Evolutionary conservation across 164 flowering plant genomes (phyloP).

Genomic region (Liriodendron chinense): DNA sequence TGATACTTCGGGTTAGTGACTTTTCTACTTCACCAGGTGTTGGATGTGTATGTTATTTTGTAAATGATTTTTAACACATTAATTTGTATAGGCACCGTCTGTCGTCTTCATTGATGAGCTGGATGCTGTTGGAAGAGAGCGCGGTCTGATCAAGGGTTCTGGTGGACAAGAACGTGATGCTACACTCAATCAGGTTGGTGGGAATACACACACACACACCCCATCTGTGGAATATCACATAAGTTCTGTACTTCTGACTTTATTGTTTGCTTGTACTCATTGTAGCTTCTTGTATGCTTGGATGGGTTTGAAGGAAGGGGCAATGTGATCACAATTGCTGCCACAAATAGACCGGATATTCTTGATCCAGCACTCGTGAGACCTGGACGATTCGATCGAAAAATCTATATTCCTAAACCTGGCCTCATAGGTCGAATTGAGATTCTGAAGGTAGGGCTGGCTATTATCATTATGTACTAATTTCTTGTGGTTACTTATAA

Average conservation of each 20-base stretch:
- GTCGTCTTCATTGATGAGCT: conserved; percentile 97
- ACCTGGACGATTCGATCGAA: conserved; percentile 92
- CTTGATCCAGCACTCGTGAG: conserved; percentile 96
- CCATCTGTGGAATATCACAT: background rate
- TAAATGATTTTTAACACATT: conserved; percentile 1
- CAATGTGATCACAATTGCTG: conserved; percentile 91
- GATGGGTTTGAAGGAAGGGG: conserved; percentile 99
- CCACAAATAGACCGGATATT: conserved; percentile 96
- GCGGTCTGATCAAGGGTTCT: conserved; percentile 93
- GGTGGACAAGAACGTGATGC: conserved; percentile 99
- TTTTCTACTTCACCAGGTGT: background rate
- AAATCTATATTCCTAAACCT: conserved; percentile 83
- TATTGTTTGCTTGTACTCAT: background rate
- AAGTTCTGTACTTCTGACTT: conserved; percentile 4
- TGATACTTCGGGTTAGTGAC: background rate
- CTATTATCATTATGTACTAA: background rate
- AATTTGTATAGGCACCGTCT: conserved; percentile 70
- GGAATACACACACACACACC: background rate
- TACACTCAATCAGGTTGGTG: conserved; percentile 88
- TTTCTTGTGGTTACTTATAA: background rate
- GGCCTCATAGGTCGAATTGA: conserved; percentile 80
- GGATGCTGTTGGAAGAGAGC: conserved; percentile 98
- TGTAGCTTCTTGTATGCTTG: conserved; percentile 88
- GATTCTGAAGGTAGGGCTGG: conserved; percentile 63
- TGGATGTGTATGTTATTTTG: background rate